These are phyloP conservation scores for Panicum virgatum DNA, from an alignment of 202 grass and related monocot genomes.

Conservation along the genomic window DNA sequence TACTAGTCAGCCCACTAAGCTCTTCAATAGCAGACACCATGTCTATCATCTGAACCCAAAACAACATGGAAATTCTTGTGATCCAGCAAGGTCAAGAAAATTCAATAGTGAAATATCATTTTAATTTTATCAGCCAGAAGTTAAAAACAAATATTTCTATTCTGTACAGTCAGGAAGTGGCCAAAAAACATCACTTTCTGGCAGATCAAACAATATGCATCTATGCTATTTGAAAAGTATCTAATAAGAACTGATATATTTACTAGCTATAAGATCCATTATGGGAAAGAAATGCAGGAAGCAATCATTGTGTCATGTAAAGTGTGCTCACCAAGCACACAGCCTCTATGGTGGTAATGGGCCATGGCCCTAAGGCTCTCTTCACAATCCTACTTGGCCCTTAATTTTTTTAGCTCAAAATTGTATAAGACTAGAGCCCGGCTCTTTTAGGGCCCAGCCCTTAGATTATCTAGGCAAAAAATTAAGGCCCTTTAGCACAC, in stretches of 20 bases:
- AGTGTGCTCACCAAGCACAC: neutral
- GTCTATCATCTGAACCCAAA: constrained; percentile 67
- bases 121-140: neutral
- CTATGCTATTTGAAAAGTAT: neutral
- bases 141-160: constrained; percentile 2
- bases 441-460: too few species aligned
- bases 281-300: neutral
- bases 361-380: too few species aligned
- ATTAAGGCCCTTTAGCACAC: too few species aligned
- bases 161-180: neutral
- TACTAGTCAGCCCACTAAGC: constrained; percentile 62
- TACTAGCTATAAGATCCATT: neutral
- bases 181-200: neutral
- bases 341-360: too few species aligned
- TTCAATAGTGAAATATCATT: neutral
- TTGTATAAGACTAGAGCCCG: too few species aligned
- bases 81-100: constrained; percentile 11
- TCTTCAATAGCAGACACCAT: constrained; percentile 69
- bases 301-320: neutral
- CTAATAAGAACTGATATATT: neutral
- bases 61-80: neutral
- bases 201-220: constrained; percentile 4
- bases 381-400: too few species aligned
- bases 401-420: too few species aligned
- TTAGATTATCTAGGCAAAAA: too few species aligned